phyloP scores from a whole-genome alignment of 139 green algal genomes.

The Gonium pectorale region DNA sequence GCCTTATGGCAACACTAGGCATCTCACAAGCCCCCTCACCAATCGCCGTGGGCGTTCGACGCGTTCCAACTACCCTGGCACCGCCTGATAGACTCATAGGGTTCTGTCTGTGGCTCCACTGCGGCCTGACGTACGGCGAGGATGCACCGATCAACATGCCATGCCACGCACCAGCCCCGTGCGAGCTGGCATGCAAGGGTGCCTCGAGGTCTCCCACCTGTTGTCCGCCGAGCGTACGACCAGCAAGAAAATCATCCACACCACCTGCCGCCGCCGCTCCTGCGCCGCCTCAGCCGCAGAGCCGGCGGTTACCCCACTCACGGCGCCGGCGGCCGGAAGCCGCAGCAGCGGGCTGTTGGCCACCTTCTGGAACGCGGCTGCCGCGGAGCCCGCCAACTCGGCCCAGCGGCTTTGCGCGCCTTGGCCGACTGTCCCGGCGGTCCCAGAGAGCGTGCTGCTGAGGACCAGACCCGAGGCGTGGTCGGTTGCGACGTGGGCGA shows the following conservation, averaged over 20 bases:
- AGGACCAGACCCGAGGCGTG: conserved; percentile 1
- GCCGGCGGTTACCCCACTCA: background rate
- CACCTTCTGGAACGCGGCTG: conserved; percentile 45
- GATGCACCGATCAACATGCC: too few species aligned
- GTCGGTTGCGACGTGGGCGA: background rate
- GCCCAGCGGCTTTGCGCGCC: conserved; percentile 29
- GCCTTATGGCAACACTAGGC: too few species aligned
- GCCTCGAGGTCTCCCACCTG: too few species aligned
- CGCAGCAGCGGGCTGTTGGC: conserved; percentile 3
- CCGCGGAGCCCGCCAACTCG: conserved; percentile 32
- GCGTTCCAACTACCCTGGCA: too few species aligned
- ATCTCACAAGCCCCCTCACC: too few species aligned
- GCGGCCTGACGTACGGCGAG: too few species aligned
- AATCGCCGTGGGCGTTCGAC: too few species aligned
- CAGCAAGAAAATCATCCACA: conserved; percentile 68
- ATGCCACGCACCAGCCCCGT: too few species aligned
- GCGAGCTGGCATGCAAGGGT: too few species aligned
- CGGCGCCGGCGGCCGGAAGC: background rate
- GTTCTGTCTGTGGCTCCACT: too few species aligned
- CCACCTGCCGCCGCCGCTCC: conserved; percentile 54
- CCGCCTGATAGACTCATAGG: too few species aligned
- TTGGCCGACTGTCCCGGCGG: background rate
- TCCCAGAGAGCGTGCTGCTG: background rate
- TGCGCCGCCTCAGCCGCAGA: conserved; percentile 46
- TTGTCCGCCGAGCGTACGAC: conserved; percentile 38